Evolutionary conservation across 192 early-diverging fungal species (phyloP).

Genomic region (Coemansia aciculifera): DNA sequence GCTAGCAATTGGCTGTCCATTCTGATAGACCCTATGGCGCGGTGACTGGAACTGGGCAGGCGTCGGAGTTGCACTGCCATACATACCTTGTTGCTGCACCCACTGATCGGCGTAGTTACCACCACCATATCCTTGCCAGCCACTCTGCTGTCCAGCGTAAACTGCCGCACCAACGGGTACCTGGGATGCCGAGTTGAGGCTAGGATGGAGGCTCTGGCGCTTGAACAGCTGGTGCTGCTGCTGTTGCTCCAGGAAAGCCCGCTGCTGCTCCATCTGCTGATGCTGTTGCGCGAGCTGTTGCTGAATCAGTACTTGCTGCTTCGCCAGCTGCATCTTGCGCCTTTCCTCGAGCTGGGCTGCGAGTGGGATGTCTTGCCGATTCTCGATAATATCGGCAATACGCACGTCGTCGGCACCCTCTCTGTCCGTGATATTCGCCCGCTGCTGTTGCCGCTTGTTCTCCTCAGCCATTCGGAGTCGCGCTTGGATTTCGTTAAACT

Average conservation of each 20-base stretch:
- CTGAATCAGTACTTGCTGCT: constrained; percentile 44
- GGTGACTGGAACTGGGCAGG: constrained; percentile 1
- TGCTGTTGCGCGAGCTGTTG: constrained; percentile 48
- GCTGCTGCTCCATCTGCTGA: constrained; percentile 30
- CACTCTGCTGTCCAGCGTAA: constrained; percentile 5
- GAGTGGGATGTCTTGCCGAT: constrained; percentile 38
- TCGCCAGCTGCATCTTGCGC: constrained; percentile 43
- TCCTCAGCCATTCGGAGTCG: constrained; percentile 36
- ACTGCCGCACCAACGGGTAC: not conserved
- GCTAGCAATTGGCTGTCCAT: not conserved
- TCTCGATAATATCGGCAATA: constrained; percentile 48
- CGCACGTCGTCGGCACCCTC: constrained; percentile 43
- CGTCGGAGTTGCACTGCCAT: not conserved
- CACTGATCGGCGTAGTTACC: constrained; percentile 27
- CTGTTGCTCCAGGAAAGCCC: constrained; percentile 33
- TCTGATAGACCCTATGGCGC: not conserved
- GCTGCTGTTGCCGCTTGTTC: constrained; percentile 34
- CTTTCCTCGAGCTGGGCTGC: constrained; percentile 45
- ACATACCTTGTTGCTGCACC: constrained; percentile 15
- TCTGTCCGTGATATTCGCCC: constrained; percentile 28
- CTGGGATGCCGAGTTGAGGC: constrained; percentile 8
- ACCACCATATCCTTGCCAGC: constrained; percentile 12
- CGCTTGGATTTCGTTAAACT: constrained; percentile 36
- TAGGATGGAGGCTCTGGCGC: constrained; percentile 45
- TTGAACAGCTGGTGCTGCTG: constrained; percentile 45